Evolutionary conservation across 345 rosid genomes (phyloP), one percentile per base, ranked within the genome.

Genomic region (Heritiera littoralis): DNA sequence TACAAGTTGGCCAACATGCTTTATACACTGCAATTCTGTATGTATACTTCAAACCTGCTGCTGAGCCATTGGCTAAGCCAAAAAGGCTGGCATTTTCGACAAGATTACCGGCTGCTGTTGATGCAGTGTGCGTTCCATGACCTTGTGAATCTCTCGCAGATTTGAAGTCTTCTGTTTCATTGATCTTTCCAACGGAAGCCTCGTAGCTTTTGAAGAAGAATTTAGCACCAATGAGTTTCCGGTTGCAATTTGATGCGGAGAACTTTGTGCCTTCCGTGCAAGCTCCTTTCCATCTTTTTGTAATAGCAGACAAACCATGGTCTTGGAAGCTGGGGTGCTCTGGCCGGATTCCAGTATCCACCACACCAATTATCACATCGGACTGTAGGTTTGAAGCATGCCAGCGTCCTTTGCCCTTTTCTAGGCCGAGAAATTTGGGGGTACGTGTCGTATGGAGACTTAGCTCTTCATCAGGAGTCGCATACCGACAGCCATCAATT

Each of bases 111-210:
- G 85, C 96, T 7, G 94, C 97, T 1, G 97, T 92, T 51, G 98
- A 89, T 41, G 98, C 91, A 6, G 97, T 92, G 84, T 94, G 97
- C 6, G 97, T 91, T 41, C 97, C 98, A 30, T 92, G 98, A 68
- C 97, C 97, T 76, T 85, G 86, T 52, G 84, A n/a, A 67, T 94
- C 97, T 35, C 96, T 82, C 17, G 97, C 81, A 28, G 97, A 94
- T 66, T 77, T 78, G 40, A 6, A 0, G 66, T 92, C 95, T 0
- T 65, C 76, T 13, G 92, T 87, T 75, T 79, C 89, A 8, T 85
- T 84, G 83, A 90, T 82, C 56, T 81, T 88, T 8, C 94, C 98
- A 2, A 35, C 45, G 38, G 77, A 5, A 0, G 89, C 72, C 73
- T 90, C 94, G 41, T 91, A 92, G 40, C 93, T 97, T 84, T 85